These are phyloP conservation scores for Pyricularia sp. DNA, from an alignment of 2,329 filamentous ascomycete species.

Conservation along the genomic window DNA sequence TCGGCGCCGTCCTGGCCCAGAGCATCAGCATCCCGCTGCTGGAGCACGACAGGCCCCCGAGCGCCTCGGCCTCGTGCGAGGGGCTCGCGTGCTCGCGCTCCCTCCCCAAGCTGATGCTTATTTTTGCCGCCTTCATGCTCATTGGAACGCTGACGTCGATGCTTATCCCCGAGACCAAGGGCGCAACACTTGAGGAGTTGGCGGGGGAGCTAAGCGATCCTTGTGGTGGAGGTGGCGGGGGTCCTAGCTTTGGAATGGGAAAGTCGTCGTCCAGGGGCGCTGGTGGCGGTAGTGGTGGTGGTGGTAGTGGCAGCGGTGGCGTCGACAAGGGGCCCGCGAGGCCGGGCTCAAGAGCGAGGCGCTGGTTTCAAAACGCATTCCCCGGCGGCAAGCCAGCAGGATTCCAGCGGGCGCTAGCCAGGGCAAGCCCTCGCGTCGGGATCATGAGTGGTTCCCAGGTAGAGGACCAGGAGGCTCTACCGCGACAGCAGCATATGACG, in stretches of 20 bases:
- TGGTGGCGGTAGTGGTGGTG: no score
- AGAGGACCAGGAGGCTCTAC: slow-evolving; percentile 11
- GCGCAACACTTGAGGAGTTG: slow-evolving; percentile 59
- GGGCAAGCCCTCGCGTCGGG: slow-evolving; percentile 21
- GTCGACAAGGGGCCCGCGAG: not conserved
- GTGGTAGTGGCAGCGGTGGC: not conserved
- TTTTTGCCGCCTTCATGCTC: slow-evolving; percentile 65
- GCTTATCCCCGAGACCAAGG: slow-evolving; percentile 61
- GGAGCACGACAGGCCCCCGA: slow-evolving; percentile 25
- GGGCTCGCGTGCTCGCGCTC: slow-evolving; percentile 44
- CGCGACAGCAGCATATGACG: not conserved
- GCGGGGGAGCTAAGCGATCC: slow-evolving; percentile 2
- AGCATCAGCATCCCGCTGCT: slow-evolving; percentile 43
- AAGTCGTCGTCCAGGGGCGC: not conserved
- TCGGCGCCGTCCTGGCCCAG: slow-evolving; percentile 43
- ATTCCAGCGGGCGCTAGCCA: slow-evolving; percentile 20
- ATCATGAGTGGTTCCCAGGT: slow-evolving; percentile 32
- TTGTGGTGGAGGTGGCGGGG: not conserved
- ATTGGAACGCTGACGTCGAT: slow-evolving; percentile 55
- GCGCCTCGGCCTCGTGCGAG: slow-evolving; percentile 16
- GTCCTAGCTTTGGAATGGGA: not conserved
- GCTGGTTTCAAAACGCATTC: slow-evolving; percentile 31
- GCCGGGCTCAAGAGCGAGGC: not conserved
- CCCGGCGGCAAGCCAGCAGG: slow-evolving; percentile 37
- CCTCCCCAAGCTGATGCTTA: slow-evolving; percentile 58